A percentile compares a stretch with the other conserved stretches of the same genome.
Evolutionary conservation across 768 basidiomycete species (phyloP).

Genomic region (Pholiota microspora): DNA sequence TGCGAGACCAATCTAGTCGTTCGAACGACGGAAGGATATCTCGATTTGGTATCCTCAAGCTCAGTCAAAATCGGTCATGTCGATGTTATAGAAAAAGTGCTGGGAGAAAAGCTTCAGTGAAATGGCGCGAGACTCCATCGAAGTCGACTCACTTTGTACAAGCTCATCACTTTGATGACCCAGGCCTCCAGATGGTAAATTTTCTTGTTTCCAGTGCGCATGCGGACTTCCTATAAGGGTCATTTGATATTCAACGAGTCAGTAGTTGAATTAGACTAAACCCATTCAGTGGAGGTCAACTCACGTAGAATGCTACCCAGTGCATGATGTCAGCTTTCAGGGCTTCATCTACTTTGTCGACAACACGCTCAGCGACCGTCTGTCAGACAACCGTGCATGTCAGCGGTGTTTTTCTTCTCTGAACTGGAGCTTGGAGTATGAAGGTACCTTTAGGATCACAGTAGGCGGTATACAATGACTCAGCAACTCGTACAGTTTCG

Average conservation of each 20-base stretch:
- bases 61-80: constrained; percentile 59
- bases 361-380: constrained; percentile 89
- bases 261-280: not conserved
- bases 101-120: constrained; percentile 20
- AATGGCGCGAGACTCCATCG: not conserved
- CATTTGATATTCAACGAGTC: constrained; percentile 3
- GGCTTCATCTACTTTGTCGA: constrained; percentile 85
- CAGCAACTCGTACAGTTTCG: constrained; percentile 92
- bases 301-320: constrained; percentile 95
- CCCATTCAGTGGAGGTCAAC: constrained; percentile 23
- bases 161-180: constrained; percentile 93
- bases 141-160: constrained; percentile 66
- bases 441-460: constrained; percentile 72
- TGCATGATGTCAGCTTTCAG: constrained; percentile 94
- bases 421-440: constrained; percentile 27
- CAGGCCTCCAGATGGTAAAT: constrained; percentile 98
- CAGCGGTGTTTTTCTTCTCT: not conserved
- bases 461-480: constrained; percentile 97
- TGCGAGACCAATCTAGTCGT: not conserved
- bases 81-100: constrained; percentile 64
- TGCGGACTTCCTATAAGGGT: constrained; percentile 76
- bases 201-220: constrained; percentile 84
- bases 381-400: constrained; percentile 26
- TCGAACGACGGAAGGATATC: not conserved
- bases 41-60: not conserved